phyloP scores from a whole-genome alignment of 2,329 filamentous ascomycete species.

The Trichophyton rubrum region DNA sequence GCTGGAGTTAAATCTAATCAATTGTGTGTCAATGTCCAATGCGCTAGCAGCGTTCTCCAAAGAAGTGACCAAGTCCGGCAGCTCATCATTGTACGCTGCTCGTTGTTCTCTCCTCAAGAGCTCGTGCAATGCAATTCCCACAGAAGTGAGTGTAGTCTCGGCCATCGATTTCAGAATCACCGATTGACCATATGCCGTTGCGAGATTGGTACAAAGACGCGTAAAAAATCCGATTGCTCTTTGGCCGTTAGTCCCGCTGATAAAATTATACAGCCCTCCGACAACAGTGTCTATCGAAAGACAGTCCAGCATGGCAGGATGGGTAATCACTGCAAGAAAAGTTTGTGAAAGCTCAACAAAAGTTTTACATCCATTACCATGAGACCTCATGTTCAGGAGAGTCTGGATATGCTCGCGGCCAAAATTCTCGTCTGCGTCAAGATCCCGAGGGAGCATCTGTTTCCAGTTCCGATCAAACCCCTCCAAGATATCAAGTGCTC shows the following conservation, averaged over 20 bases:
- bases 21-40: background rate
- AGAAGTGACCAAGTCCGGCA: slow-evolving; percentile 12
- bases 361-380: background rate
- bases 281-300: slow-evolving; percentile 31
- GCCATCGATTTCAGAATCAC: slow-evolving; percentile 13
- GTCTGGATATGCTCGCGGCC: slow-evolving; percentile 21
- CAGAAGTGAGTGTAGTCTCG: slow-evolving; percentile 16
- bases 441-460: slow-evolving; percentile 22
- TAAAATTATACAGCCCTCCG: slow-evolving; percentile 33
- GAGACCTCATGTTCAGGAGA: slow-evolving; percentile 13
- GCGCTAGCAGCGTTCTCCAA: slow-evolving; percentile 13
- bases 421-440: slow-evolving; percentile 18
- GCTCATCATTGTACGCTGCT: slow-evolving; percentile 21
- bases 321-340: slow-evolving; percentile 31
- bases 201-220: slow-evolving; percentile 13
- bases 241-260: slow-evolving; percentile 32
- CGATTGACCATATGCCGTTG: slow-evolving; percentile 2
- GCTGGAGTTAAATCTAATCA: background rate
- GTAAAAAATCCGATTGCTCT: slow-evolving; percentile 27
- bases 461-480: slow-evolving; percentile 21
- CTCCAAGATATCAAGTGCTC: slow-evolving; percentile 20
- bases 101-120: background rate
- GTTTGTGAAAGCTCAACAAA: slow-evolving; percentile 23
- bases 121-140: slow-evolving; percentile 23
- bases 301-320: slow-evolving; percentile 31